Evolutionary conservation across 352 stramenopile genomes (phyloP).

Genomic region (Phytophthora sansomeana): DNA sequence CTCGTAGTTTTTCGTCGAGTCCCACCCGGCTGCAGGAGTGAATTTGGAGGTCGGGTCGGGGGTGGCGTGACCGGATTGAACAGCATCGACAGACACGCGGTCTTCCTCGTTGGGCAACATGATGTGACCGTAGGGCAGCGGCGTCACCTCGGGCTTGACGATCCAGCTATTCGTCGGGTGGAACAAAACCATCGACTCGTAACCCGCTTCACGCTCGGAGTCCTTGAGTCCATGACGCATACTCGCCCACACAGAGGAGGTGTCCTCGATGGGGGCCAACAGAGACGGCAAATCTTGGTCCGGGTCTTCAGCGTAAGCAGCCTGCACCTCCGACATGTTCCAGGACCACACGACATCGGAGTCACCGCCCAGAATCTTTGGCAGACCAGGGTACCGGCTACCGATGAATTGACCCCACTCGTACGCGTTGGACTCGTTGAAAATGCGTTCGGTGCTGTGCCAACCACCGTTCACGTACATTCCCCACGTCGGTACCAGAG

Average conservation of each 20-base stretch:
- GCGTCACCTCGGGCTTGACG: slow-evolving; percentile 5
- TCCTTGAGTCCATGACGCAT: slow-evolving; percentile 27
- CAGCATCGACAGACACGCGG: slow-evolving; percentile 16
- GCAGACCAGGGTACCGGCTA: slow-evolving; percentile 22
- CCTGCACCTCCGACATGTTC: slow-evolving; percentile 17
- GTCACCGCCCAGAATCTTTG: slow-evolving; percentile 34
- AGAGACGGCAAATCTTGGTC: slow-evolving; percentile 9
- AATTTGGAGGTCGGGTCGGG: slow-evolving; percentile 6
- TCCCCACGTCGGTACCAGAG: slow-evolving; percentile 23
- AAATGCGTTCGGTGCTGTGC: slow-evolving; percentile 11
- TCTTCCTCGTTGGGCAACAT: slow-evolving; percentile 22
- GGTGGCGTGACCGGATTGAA: slow-evolving; percentile 22
- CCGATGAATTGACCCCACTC: slow-evolving; percentile 25
- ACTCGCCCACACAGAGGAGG: slow-evolving; percentile 21
- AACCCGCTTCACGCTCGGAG: slow-evolving; percentile 4
- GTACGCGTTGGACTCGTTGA: slow-evolving; percentile 24
- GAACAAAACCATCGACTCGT: slow-evolving; percentile 15
- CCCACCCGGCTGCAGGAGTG: background rate
- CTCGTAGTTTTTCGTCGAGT: slow-evolving; percentile 45
- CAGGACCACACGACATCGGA: slow-evolving; percentile 20
- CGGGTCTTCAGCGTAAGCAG: slow-evolving; percentile 3
- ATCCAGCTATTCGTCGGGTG: slow-evolving; percentile 15
- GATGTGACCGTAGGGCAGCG: slow-evolving; percentile 17
- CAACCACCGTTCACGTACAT: no score
- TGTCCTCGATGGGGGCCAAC: slow-evolving; percentile 13